Base-by-base conservation (phyloP, 1,284 basidiomycete species). In the Apiotrichum laibachii region DNA sequence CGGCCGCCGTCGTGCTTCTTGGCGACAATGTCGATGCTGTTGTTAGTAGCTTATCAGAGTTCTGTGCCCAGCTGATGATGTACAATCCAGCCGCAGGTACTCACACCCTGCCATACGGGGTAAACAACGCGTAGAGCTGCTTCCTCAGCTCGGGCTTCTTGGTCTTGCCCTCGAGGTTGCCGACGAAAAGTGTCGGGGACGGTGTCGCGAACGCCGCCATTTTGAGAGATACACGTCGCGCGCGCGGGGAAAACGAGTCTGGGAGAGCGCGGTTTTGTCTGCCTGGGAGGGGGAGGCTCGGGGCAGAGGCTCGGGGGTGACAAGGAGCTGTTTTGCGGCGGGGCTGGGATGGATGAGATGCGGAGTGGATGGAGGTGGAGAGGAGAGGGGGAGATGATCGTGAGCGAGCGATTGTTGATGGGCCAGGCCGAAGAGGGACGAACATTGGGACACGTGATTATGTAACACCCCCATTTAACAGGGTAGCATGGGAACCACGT, bases 131-230 rank as follows among this genome's bases (percentile, higher is more conserved):
- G 74, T 88, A 92, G 1, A 99, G 84, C 78, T 94, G 89, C 5
- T 81, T 78, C 50, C 86, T 84, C 13, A 98, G 82, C 80, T 99
- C 95, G 80, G 90, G 86, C 79, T 95, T 99, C 80, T 93, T 92
- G 67, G 95, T 83, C 79, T 94, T 92, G 75, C 89, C 88, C 73
- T 96, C 92, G 70, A 99, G 85, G 76, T 96, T 96, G 73, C 92
- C 91, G 77, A 99, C 81, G 80, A 96, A 98, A 67, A 99, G 85
- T 54, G 94, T 91, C 50, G 87, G 84, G 73, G 89, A 92, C 34
- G 92, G 94, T 56, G 81, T 82, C 54, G 81, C 66, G 57, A 76
- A 76, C 67, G 67, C 78, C 78, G 71, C 75, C 26, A 31, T 73
- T 35, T 64, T 31, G 53, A 18, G 18, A 47, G 43, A 22, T 39